Base-by-base conservation (phyloP, 1,139 yeast species). In the Debaryomycetaceae sp. region DNA sequence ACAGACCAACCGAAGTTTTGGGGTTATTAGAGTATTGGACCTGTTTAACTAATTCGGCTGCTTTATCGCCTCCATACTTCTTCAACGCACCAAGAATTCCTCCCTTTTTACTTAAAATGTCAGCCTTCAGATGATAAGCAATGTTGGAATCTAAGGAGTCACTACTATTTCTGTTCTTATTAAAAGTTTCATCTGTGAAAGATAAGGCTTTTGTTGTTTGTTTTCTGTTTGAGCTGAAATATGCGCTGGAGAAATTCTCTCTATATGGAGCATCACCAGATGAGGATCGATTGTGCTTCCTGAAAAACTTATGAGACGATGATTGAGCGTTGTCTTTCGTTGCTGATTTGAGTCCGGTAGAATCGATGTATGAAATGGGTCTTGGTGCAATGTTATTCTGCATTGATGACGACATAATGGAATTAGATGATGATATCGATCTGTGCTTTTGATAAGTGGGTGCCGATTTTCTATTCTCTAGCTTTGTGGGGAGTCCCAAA, bases 351-450 rank as follows among this genome's bases (percentile, higher is more conserved):
- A 50, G 47, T n/a, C 54, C 41, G 6, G 59, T 54, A 0, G 70
- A 64, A 43, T 82, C 87, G 24, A 77, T 63, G 33, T 79, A 77
- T 0, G 87, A 82, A 41, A 69, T 68, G 0, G 88, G 87, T 37
- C 87, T 61, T 39, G 69, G 69, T 50, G 69, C 57, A 24, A 14
- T 17, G n/a, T 22, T 40, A 9, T 17, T 40, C 8, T 41, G 38
- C 3, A 49, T 40, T 7, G 60, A 53, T 6, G 56, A 39, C n/a
- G 55, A 48, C 1, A 63, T 55, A 11, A 55, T 49, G 5, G 65
- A 53, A 11, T 69, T 59, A 8, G 60, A 49, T 7, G 68, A 62
- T 13, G 59, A 53, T 6, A 58, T 44, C 2, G 66, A 55, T 39
- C 52, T 59, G 40, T 63, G 63, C 45, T 63, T 65, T 22, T 56